A percentile compares a stretch with the other conserved stretches of the same genome.
phyloP scores from a whole-genome alignment of 2,329 filamentous ascomycete species.

The Venturia asperata region DNA sequence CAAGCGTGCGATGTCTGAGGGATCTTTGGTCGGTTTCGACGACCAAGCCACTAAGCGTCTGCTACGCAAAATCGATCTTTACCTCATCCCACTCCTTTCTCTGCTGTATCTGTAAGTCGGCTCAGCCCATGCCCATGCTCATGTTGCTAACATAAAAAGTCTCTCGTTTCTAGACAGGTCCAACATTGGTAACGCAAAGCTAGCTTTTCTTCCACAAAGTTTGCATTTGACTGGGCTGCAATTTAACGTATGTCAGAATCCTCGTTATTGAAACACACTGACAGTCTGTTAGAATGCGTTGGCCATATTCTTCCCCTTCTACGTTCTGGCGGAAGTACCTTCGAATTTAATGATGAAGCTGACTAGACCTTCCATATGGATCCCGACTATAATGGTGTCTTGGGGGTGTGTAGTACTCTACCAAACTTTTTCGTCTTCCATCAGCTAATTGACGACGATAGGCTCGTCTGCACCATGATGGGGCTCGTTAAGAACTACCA shows the following conservation, averaged over 20 bases:
- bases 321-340: constrained; percentile 21
- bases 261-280: neutral
- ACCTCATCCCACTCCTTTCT: constrained; percentile 53
- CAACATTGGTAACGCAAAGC: constrained; percentile 42
- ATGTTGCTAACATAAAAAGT: neutral
- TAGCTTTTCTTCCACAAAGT: constrained; percentile 32
- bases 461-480: constrained; percentile 18
- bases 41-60: constrained; percentile 42
- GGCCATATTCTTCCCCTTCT: constrained; percentile 38
- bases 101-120: constrained; percentile 46
- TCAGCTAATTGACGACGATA: neutral
- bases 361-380: constrained; percentile 20
- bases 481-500: constrained; percentile 20
- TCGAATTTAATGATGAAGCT: constrained; percentile 21
- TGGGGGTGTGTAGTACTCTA: constrained; percentile 16
- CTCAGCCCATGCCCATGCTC: constrained; percentile 22
- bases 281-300: constrained; percentile 24
- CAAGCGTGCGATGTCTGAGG: neutral
- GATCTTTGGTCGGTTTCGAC: constrained; percentile 28
- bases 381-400: constrained; percentile 20
- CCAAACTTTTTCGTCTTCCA: neutral
- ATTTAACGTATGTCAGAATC: constrained; percentile 25
- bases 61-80: constrained; percentile 47
- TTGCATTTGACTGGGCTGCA: constrained; percentile 30
- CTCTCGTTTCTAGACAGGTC: constrained; percentile 37